These are phyloP conservation scores for Tubosaeta sp. DNA, from an alignment of 768 basidiomycete species.

Conservation along the genomic window DNA sequence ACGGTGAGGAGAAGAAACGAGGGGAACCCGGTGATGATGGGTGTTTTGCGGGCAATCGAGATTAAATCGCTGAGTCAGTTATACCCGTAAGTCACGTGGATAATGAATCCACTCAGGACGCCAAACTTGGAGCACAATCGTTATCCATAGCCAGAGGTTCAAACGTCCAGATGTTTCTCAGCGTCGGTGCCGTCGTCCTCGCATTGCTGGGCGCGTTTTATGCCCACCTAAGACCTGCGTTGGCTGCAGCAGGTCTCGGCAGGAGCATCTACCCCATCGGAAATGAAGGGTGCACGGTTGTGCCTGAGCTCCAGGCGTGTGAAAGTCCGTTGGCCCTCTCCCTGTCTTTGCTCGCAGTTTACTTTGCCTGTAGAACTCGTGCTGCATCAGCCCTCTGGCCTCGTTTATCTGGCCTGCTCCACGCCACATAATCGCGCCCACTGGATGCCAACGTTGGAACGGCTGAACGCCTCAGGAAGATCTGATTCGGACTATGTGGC, in stretches of 20 bases:
- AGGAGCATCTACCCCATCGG: constrained; percentile 43
- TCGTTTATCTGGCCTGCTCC: constrained; percentile 64
- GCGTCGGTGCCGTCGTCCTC: constrained; percentile 25
- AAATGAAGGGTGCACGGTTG: constrained; percentile 44
- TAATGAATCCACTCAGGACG: neutral
- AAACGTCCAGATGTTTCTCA: constrained; percentile 2
- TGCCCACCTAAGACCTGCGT: constrained; percentile 44
- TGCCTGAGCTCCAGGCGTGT: constrained; percentile 59
- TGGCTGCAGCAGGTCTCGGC: constrained; percentile 41
- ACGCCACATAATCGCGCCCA: constrained; percentile 40
- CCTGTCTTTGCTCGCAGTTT: neutral
- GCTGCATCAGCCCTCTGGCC: constrained; percentile 52
- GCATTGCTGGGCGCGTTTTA: constrained; percentile 44
- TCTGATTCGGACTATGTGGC: constrained; percentile 54
- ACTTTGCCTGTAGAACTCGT: constrained; percentile 44
- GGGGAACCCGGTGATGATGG: neutral
- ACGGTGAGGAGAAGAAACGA: neutral
- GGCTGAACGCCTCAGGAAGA: constrained; percentile 34
- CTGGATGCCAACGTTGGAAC: constrained; percentile 49
- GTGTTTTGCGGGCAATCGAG: neutral
- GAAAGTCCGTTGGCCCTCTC: constrained; percentile 45
- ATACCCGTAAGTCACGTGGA: neutral
- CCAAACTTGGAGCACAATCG: no score
- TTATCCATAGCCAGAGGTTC: no score
- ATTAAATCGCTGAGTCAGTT: neutral